Evolutionary conservation across 352 stramenopile genomes (phyloP).

Genomic region (Elongisporangium prolatum): DNA sequence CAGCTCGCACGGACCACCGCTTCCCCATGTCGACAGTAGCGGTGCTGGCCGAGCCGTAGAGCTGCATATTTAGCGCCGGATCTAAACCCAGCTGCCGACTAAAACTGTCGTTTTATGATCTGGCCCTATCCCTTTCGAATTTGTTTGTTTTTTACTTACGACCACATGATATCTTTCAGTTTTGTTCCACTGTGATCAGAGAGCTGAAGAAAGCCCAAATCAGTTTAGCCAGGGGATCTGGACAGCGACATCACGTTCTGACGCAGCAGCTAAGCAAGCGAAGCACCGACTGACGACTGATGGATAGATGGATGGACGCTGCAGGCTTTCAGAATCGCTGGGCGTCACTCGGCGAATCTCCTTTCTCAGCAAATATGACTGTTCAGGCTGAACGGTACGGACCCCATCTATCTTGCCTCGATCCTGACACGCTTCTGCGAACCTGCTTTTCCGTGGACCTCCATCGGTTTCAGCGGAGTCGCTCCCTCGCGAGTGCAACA

Average conservation of each 20-base stretch:
- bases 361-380: background rate
- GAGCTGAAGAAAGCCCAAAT: background rate
- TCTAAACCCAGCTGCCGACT: conserved; percentile 2
- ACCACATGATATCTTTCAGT: background rate
- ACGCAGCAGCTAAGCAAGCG: background rate
- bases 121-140: background rate
- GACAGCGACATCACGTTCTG: background rate
- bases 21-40: conserved; percentile 80
- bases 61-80: too few relatives aligned
- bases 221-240: background rate
- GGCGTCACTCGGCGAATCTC: background rate
- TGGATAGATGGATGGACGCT: background rate
- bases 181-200: background rate
- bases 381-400: conserved; percentile 3
- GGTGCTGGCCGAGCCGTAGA: conserved; percentile 47
- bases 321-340: background rate
- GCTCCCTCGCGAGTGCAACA: conserved; percentile 2
- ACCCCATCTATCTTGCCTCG: background rate
- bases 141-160: background rate
- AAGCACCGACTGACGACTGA: background rate
- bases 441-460: background rate
- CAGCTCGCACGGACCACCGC: conserved; percentile 44
- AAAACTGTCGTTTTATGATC: background rate
- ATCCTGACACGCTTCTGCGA: background rate
- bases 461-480: background rate